Evolutionary conservation across 495 filamentous ascomycete genomes (phyloP), one percentile per base, ranked within the genome.

Genomic region (Aspergillus haitiensis): DNA sequence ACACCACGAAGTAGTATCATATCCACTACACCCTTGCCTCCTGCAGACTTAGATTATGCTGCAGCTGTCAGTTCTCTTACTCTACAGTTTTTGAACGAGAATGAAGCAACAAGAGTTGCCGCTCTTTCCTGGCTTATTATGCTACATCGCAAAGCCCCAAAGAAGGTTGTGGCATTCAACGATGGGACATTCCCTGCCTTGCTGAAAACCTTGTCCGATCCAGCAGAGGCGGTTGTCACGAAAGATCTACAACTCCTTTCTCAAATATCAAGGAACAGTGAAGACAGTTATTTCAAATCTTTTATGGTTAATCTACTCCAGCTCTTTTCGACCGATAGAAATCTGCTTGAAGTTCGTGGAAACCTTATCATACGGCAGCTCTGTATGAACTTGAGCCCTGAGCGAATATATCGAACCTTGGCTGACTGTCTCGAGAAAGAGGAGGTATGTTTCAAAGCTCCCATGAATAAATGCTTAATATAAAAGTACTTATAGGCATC

Each of bases 291-390:
- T 73, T 98, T 99, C 70, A 88, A 91, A 1, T 93, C 91, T 11
- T 99, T 99, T 69, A 98, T 99, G 95, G 90, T 97, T 51, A 95
- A 93, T 64, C 79, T 99, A 4, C 79, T 99, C 10, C 93, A 97
- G 65, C 83, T 99, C 2, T 99, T 97, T 66, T 92, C 90, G 37
- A 98, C 93, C 0, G 95, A 99, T 71, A 81, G 95, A 31, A 87
- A 90, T 61, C 77, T 99, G 13, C 78, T 99, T 2, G 95, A 98
- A 73, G 93, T 89, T 11, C 82, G 95, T 15, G 95, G 95, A 7
- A 99, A 98, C 69, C 76, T 98, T 5, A 98, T 99, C 56, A 97
- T 99, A 62, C 84, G 95, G 42, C 94, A 98, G 70, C 80, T 99
- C 21, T 99, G 93, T 72, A 82, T 93, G 51, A 97, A 89, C 61